Conservation (phyloP, 2,329 filamentous ascomycete genomes). For the Pseudocercospora pini-densiflorae region DNA sequence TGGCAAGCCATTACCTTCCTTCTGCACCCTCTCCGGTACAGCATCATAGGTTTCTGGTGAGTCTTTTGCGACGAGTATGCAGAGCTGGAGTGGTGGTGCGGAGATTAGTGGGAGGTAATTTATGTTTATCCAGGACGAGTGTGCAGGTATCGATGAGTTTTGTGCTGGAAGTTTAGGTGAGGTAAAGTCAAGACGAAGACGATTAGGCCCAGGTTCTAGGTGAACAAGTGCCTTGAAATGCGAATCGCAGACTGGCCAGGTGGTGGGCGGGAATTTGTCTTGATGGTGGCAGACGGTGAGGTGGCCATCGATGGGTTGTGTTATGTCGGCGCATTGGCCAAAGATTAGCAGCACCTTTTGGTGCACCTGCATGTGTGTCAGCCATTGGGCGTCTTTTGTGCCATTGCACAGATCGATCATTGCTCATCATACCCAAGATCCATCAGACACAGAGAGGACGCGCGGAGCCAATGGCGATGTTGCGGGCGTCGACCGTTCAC, state of each 20-base stretch:
- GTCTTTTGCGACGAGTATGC: constrained; percentile 85
- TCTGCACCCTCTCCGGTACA: constrained; percentile 72
- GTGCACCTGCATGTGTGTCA: constrained; percentile 67
- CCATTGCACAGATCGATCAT: neutral
- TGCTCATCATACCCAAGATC: constrained; percentile 71
- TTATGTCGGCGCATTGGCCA: constrained; percentile 78
- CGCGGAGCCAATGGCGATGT: constrained; percentile 81
- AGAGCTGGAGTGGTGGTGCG: constrained; percentile 84
- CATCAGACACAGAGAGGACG: constrained; percentile 77
- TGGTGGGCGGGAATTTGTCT: constrained; percentile 79
- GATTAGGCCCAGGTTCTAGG: constrained; percentile 89
- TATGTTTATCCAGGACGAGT: constrained; percentile 79
- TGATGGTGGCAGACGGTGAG: constrained; percentile 81
- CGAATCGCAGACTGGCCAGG: constrained; percentile 86
- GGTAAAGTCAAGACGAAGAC: constrained; percentile 80
- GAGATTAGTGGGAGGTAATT: constrained; percentile 83
- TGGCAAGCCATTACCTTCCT: constrained; percentile 81
- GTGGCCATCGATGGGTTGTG: constrained; percentile 74
- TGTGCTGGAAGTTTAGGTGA: constrained; percentile 78
- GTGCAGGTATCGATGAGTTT: constrained; percentile 68
- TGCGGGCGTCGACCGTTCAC: constrained; percentile 33
- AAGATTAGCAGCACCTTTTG: constrained; percentile 86
- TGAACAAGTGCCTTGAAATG: constrained; percentile 92
- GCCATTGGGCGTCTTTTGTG: no score
- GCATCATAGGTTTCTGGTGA: constrained; percentile 86